These are phyloP conservation scores for Globisporangium solare DNA, from an alignment of 352 stramenopile genomes.

Conservation along the genomic window DNA sequence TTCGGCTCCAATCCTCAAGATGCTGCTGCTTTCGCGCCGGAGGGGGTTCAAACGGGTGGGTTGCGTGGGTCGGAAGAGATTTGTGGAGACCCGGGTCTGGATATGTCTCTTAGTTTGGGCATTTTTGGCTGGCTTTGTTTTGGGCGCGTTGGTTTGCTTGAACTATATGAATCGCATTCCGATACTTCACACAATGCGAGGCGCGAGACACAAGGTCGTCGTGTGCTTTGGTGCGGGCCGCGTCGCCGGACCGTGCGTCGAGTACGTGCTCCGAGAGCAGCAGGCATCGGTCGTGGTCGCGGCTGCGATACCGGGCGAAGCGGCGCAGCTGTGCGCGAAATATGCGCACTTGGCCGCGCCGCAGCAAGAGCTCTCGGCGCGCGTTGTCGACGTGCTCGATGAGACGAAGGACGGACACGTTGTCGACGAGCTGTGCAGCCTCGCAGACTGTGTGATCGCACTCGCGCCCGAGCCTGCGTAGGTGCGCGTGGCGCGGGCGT, in stretches of 20 bases:
- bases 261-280: constrained; percentile 28
- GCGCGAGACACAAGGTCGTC: constrained; percentile 6
- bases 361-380: constrained; percentile 9
- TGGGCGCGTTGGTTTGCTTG: neutral
- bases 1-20: too few species aligned
- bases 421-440: constrained; percentile 22
- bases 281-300: constrained; percentile 21
- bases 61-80: too few species aligned
- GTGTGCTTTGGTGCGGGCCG: constrained; percentile 46
- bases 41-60: too few species aligned
- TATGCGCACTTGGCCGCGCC: constrained; percentile 11
- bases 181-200: too few species aligned
- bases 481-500: constrained; percentile 54
- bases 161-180: too few species aligned
- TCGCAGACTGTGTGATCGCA: constrained; percentile 72
- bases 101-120: neutral
- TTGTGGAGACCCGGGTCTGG: too few species aligned
- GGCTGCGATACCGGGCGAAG: constrained; percentile 23
- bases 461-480: constrained; percentile 84
- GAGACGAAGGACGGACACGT: constrained; percentile 3
- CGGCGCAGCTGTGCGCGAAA: constrained; percentile 20
- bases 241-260: constrained; percentile 34
- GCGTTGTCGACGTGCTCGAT: constrained; percentile 19
- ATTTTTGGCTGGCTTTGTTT: neutral
- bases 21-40: too few species aligned